These are phyloP conservation scores for Tricharina praecox DNA, from an alignment of 495 filamentous ascomycete species.

Conservation along the genomic window DNA sequence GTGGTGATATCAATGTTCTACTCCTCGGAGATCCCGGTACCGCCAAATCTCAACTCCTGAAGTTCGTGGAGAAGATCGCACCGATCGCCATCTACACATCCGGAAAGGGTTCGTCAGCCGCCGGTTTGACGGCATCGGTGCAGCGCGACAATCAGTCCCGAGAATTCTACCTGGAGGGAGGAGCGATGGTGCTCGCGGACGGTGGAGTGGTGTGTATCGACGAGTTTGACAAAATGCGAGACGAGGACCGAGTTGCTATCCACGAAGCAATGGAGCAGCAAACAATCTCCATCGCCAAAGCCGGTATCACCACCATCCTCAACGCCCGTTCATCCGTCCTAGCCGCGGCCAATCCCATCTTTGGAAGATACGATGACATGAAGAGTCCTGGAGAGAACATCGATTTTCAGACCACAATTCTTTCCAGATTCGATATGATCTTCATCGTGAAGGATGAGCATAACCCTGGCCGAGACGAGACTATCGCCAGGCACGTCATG, in stretches of 20 bases:
- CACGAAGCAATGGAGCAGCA: conserved; percentile 99
- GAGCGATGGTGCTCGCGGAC: conserved; percentile 96
- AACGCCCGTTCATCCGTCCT: conserved; percentile 92
- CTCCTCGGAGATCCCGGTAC: conserved; percentile 96
- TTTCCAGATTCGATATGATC: conserved; percentile 99
- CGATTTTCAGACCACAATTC: conserved; percentile 96
- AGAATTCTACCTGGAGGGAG: conserved; percentile 96
- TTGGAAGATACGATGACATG: conserved; percentile 94
- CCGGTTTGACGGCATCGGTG: conserved; percentile 94
- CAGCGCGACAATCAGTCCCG: conserved; percentile 81
- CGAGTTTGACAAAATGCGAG: conserved; percentile 99
- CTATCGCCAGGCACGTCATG: conserved; percentile 93
- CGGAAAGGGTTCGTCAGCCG: conserved; percentile 94
- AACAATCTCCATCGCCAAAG: conserved; percentile 98
- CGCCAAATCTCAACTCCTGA: conserved; percentile 91
- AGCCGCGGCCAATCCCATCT: conserved; percentile 93
- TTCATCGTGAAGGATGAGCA: conserved; percentile 97
- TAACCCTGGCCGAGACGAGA: conserved; percentile 74
- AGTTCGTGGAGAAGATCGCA: conserved; percentile 92
- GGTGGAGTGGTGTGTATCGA: conserved; percentile 98
- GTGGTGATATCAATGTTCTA: conserved; percentile 97
- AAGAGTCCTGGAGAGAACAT: conserved; percentile 98
- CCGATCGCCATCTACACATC: conserved; percentile 99
- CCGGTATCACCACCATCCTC: conserved; percentile 94
- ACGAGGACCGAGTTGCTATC: conserved; percentile 96